Base-by-base conservation (phyloP, 441 rosid species). In the Eruca vesicaria region DNA sequence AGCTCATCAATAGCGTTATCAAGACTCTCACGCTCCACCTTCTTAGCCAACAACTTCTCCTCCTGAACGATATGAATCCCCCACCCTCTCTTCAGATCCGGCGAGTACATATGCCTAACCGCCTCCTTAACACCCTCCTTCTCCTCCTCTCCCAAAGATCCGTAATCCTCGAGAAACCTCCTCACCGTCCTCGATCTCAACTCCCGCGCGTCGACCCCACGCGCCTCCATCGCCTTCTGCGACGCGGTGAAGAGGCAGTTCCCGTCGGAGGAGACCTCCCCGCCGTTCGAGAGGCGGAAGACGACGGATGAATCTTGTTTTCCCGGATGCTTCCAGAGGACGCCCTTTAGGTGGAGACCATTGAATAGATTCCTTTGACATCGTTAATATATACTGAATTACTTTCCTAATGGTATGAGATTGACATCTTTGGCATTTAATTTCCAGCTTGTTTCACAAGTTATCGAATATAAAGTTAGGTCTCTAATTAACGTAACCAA, bases 81-180 rank as follows among this genome's bases (percentile, higher is more conserved):
- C 99, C 99, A 95, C 6, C 99, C 98, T 12, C 26, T 87, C 56
- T 81, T 89, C 92, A 93, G 93, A 95, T 95, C 99, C 83, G 99
- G 97, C 59, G 92, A 84, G 70, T 95, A 95, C 98, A 95, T 86
- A 28, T 95, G 93, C 80, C 84, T 81, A 71, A 95, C 84, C 66
- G 81, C 94, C 1, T 73, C 88, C 29, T 80, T 83, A 55, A 88
- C 85, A 72, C 12, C 70, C 56, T 78, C 86, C 43, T 73, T 86
- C 79, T 87, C 86, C 9, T 80, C 84, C n/a, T 65, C 82, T 7
- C 69, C 36, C 33, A 79, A 91, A 10, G 94, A 90, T 90, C 91
- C 80, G 55, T 85, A 81, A 69, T 88, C 94, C 75, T 86, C 91
- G 20, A 73, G 10, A 83, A 95, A 95, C 76, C 95, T 81, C 72